Evolutionary conservation across 1,139 yeast species (phyloP), one percentile per base, ranked within the genome.

Genomic region (Candida neerlandica): DNA sequence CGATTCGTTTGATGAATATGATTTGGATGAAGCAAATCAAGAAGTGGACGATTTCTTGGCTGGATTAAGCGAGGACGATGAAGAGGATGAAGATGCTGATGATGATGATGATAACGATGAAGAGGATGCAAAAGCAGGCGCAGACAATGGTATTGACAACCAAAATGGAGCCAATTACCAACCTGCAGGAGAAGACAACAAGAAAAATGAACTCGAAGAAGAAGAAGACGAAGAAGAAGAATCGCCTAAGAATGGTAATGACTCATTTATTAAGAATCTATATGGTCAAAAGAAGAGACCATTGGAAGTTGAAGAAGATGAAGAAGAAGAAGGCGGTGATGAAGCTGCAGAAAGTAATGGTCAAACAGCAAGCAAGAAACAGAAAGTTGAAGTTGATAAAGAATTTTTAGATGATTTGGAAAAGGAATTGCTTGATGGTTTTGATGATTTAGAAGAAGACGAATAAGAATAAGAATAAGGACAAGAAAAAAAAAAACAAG

Each of bases 31-130:
- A 35, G 81, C 84, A 21, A 80, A 78, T 53, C 80, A 78, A 51
- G 87, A 82, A 57, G 82, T 82, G 47, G 84, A 80, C 50, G 86
- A 81, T 51, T 82, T 82, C 59, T 66, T 82, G 56, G 85, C 84
- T 0, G 82, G 78, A 30, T 71, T 77, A 42, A 76, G 80, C 47
- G 84, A 78, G 6, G 85, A 73, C 27, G 80, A 74, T 11, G 80
- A 71, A 12, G 76, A 63, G 1, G 74, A 63, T 1, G 78, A 55
- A 43, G 64, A 56, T 5, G 67, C 58, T 1, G 64, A 58, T 3
- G 65, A 51, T 1, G 61, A 58, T 3, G 62, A 58, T 3, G 65
- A 51, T 1, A 61, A 58, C 2, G 62, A 58, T 1, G 65, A 63
- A 23, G 56, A 53, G 3, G 52, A 45, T 4, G 50, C 47, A 5